Conservation (phyloP, 2,329 filamentous ascomycete genomes). For the Ascocoryne sarcoides region DNA sequence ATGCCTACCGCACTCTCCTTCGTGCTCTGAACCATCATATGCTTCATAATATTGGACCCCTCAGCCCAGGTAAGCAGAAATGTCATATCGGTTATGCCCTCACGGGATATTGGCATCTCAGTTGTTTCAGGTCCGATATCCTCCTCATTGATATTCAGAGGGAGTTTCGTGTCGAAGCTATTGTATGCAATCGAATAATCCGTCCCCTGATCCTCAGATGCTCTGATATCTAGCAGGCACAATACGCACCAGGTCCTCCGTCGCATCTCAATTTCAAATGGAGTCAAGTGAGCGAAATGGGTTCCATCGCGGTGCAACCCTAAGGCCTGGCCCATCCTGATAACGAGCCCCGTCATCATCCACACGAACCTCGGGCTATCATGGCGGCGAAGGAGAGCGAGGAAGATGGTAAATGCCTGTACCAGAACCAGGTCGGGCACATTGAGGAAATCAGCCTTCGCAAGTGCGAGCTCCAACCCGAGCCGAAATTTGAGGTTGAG, state of each 20-base stretch:
- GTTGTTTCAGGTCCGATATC: constrained; percentile 28
- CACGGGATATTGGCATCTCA: constrained; percentile 3
- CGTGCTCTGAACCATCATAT: constrained; percentile 27
- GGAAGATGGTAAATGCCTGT: constrained; percentile 52
- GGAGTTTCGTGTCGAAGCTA: constrained; percentile 38
- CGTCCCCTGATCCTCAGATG: constrained; percentile 41
- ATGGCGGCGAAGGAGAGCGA: constrained; percentile 42
- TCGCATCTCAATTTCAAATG: constrained; percentile 40
- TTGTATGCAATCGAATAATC: constrained; percentile 35
- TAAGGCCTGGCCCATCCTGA: constrained; percentile 38
- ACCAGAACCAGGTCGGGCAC: constrained; percentile 50
- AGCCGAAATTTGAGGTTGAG: constrained; percentile 35
- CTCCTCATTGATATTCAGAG: constrained; percentile 42
- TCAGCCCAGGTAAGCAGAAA: constrained; percentile 5
- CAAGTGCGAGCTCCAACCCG: constrained; percentile 48
- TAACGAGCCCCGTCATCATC: constrained; percentile 55
- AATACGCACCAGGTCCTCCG: constrained; percentile 45
- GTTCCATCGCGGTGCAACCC: constrained; percentile 34
- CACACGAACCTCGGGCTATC: constrained; percentile 48
- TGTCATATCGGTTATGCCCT: constrained; percentile 13
- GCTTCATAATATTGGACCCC: constrained; percentile 4
- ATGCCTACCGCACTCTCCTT: constrained; percentile 27
- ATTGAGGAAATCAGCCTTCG: constrained; percentile 52
- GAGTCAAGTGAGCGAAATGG: constrained; percentile 2
- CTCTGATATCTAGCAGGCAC: constrained; percentile 37